Evolutionary conservation across 2,329 filamentous ascomycete species (phyloP).

Genomic region (Myotisia sp.): DNA sequence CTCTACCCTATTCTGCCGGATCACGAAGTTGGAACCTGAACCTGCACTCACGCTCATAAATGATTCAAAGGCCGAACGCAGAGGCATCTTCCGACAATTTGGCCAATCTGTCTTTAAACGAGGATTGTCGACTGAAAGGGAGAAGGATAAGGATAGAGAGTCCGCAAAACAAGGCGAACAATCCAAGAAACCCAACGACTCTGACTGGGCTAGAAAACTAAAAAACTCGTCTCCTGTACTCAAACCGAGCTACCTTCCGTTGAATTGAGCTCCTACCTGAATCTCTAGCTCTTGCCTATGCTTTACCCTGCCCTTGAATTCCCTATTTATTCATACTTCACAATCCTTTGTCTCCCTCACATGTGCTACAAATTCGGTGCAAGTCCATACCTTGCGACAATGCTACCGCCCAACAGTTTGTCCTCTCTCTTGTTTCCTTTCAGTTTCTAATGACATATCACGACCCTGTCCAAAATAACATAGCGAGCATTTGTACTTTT

Average conservation of each 20-base stretch:
- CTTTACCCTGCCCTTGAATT: neutral
- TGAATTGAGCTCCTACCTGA: neutral
- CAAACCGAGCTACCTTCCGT: neutral
- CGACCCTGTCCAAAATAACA: constrained; percentile 4
- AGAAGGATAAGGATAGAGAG: constrained; percentile 15
- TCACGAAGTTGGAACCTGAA: constrained; percentile 48
- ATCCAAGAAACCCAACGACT: constrained; percentile 2
- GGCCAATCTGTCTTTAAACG: constrained; percentile 33
- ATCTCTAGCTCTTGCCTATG: neutral
- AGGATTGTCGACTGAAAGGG: constrained; percentile 27
- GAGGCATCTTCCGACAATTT: constrained; percentile 29
- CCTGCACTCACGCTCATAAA: constrained; percentile 26
- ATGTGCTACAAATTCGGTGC: too few relatives aligned
- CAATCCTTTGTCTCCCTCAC: constrained; percentile 2
- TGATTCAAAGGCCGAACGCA: constrained; percentile 27
- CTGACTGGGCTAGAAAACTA: neutral
- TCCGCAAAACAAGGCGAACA: constrained; percentile 2
- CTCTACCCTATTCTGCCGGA: constrained; percentile 82
- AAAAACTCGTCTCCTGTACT: neutral
- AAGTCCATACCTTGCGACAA: too few relatives aligned
- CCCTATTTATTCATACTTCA: constrained; percentile 5
- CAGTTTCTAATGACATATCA: neutral
- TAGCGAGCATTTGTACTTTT: neutral
- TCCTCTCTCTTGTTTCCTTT: neutral
- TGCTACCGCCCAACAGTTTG: neutral